phyloP scores from a whole-genome alignment of 2,329 filamentous ascomycete species.

The Golovinomyces cichoracearum region DNA sequence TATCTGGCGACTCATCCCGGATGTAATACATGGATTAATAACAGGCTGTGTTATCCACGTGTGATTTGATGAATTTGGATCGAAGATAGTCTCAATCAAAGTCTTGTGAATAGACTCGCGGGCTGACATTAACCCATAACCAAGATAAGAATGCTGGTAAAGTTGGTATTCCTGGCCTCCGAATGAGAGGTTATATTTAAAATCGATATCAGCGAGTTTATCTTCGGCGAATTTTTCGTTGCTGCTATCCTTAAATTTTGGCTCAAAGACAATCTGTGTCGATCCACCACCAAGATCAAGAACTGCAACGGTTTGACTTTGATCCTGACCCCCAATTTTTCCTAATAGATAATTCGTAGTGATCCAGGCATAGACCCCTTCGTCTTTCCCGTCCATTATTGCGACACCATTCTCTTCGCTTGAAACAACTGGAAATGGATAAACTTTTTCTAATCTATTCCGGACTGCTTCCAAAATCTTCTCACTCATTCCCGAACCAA shows the following conservation, averaged over 20 bases:
- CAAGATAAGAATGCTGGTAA: slow-evolving; percentile 95
- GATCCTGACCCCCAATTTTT: slow-evolving; percentile 83
- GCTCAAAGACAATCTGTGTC: slow-evolving; percentile 96
- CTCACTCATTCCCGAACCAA: slow-evolving; percentile 55
- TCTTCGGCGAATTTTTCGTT: slow-evolving; percentile 47
- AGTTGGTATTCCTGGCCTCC: slow-evolving; percentile 74
- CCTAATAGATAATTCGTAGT: slow-evolving; percentile 95
- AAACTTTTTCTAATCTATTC: slow-evolving; percentile 56
- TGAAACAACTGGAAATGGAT: slow-evolving; percentile 83
- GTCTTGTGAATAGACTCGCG: slow-evolving; percentile 60
- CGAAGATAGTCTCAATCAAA: slow-evolving; percentile 46
- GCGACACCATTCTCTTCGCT: slow-evolving; percentile 65
- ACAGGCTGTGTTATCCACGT: slow-evolving; percentile 47
- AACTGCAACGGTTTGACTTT: slow-evolving; percentile 71
- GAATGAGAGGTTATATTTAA: slow-evolving; percentile 82
- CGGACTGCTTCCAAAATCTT: slow-evolving; percentile 72
- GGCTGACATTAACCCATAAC: slow-evolving; percentile 88
- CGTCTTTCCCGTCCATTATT: slow-evolving; percentile 93
- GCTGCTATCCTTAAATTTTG: slow-evolving; percentile 45
- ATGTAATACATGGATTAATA: slow-evolving; percentile 62
- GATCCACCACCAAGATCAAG: slow-evolving; percentile 93
- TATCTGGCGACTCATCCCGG: slow-evolving; percentile 50
- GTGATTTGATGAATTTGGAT: slow-evolving; percentile 31
- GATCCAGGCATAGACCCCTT: slow-evolving; percentile 97
- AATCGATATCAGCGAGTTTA: slow-evolving; percentile 65